Percentiles rank a stretch among this genome's conserved stretches.
Evolutionary conservation across 2,329 filamentous ascomycete species (phyloP).

Genomic region (Phaeosphaeriaceae sp.): DNA sequence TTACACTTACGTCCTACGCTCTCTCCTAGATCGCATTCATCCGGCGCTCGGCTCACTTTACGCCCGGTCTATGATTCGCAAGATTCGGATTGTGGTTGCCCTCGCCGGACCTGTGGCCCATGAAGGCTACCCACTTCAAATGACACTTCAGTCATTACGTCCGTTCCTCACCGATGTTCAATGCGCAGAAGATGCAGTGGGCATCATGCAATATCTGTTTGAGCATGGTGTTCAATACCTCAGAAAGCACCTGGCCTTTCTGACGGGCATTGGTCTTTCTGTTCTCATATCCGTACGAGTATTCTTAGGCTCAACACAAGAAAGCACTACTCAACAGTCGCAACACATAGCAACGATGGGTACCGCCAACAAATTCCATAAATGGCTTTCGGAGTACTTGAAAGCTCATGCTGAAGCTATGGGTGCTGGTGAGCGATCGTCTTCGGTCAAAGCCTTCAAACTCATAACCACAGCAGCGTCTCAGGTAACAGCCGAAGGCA

Average conservation of each 20-base stretch:
- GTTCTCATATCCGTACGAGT: conserved; percentile 78
- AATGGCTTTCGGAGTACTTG: conserved; percentile 78
- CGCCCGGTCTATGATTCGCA: conserved; percentile 84
- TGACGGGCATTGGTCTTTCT: conserved; percentile 80
- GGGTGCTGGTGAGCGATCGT: conserved; percentile 23
- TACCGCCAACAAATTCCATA: conserved; percentile 76
- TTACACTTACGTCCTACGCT: conserved; percentile 75
- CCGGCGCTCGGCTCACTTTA: conserved; percentile 85
- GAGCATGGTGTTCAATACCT: conserved; percentile 71
- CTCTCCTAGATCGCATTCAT: conserved; percentile 80
- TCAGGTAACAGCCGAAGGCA: conserved; percentile 70
- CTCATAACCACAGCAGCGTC: conserved; percentile 73
- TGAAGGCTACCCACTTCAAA: conserved; percentile 83
- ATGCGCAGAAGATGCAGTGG: conserved; percentile 89
- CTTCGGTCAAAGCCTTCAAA: conserved; percentile 62
- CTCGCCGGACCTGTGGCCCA: conserved; percentile 76
- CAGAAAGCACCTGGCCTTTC: conserved; percentile 70
- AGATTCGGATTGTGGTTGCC: conserved; percentile 80
- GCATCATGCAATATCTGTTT: conserved; percentile 84
- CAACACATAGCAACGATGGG: conserved; percentile 79
- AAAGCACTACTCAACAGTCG: conserved; percentile 82
- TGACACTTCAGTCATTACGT: conserved; percentile 81
- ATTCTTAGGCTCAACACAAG: conserved; percentile 76
- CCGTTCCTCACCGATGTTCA: conserved; percentile 81
- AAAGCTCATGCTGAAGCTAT: conserved; percentile 54